Evolutionary conservation across 2,329 filamentous ascomycete genomes (phyloP).

Genomic region (Colletotrichum salicis): DNA sequence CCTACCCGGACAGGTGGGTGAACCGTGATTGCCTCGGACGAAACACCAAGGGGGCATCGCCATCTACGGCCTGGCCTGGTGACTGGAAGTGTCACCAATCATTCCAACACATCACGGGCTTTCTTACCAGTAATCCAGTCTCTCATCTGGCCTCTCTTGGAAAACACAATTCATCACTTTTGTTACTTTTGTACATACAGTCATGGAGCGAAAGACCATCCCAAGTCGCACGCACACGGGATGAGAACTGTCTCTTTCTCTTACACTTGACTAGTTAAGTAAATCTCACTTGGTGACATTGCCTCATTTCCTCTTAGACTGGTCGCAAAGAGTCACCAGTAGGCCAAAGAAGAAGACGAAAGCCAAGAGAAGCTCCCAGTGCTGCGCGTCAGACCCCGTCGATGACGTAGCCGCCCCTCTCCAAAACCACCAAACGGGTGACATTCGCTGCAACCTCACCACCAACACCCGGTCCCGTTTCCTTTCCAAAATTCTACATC

Average conservation of each 20-base stretch:
- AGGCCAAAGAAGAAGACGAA: neutral
- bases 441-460: neutral
- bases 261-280: neutral
- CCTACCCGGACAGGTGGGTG: too few species aligned
- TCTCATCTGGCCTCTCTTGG: neutral
- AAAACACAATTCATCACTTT: neutral
- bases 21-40: neutral
- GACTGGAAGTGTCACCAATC: neutral
- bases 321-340: neutral
- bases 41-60: neutral
- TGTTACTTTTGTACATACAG: neutral
- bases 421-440: neutral
- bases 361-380: slow-evolving; percentile 5
- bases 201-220: neutral
- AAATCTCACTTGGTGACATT: neutral
- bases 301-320: neutral
- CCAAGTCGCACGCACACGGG: neutral
- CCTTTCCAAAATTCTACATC: neutral
- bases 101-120: neutral
- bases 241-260: neutral
- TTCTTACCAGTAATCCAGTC: neutral
- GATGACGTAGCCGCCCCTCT: slow-evolving; percentile 25
- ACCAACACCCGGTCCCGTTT: neutral
- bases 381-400: neutral
- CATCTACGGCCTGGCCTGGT: too few species aligned